Evolutionary conservation across 2,329 filamentous ascomycete species (phyloP).

Genomic region (Eutypa lata): DNA sequence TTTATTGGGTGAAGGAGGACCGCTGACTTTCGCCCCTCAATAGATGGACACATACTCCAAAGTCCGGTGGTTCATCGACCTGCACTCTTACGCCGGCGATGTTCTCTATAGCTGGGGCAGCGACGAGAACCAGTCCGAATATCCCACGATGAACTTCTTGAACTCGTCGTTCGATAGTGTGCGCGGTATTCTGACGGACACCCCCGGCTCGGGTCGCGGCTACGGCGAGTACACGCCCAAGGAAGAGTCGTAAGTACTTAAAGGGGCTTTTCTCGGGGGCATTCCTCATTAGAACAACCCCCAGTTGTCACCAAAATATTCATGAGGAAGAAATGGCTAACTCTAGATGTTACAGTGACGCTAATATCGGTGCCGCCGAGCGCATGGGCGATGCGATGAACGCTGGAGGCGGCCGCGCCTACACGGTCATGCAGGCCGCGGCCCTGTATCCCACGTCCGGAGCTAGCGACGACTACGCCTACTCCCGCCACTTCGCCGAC

Average conservation of each 20-base stretch:
- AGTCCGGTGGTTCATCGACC: slow-evolving; percentile 56
- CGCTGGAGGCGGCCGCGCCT: slow-evolving; percentile 33
- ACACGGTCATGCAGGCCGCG: slow-evolving; percentile 36
- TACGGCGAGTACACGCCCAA: slow-evolving; percentile 45
- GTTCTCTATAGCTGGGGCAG: slow-evolving; percentile 58
- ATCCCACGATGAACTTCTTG: slow-evolving; percentile 46
- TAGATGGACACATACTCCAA: slow-evolving; percentile 43
- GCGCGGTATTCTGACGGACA: slow-evolving; percentile 43
- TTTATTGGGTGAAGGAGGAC: neutral
- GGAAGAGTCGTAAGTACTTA: too few relatives aligned
- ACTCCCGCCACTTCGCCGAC: slow-evolving; percentile 40
- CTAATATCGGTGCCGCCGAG: slow-evolving; percentile 29
- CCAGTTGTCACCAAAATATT: too few relatives aligned
- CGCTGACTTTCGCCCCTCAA: neutral
- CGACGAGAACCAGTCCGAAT: slow-evolving; percentile 47
- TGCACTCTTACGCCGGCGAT: slow-evolving; percentile 52
- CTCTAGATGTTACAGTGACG: too few relatives aligned
- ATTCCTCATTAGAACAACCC: too few relatives aligned
- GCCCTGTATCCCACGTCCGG: slow-evolving; percentile 45
- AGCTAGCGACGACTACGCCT: slow-evolving; percentile 44
- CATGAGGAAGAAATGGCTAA: too few relatives aligned
- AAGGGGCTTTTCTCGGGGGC: too few relatives aligned
- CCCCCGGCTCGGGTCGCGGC: slow-evolving; percentile 22
- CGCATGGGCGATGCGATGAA: slow-evolving; percentile 39
- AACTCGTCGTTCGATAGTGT: slow-evolving; percentile 50